phyloP scores from a whole-genome alignment of 768 basidiomycete genomes.

The Daedaleopsis nitida region DNA sequence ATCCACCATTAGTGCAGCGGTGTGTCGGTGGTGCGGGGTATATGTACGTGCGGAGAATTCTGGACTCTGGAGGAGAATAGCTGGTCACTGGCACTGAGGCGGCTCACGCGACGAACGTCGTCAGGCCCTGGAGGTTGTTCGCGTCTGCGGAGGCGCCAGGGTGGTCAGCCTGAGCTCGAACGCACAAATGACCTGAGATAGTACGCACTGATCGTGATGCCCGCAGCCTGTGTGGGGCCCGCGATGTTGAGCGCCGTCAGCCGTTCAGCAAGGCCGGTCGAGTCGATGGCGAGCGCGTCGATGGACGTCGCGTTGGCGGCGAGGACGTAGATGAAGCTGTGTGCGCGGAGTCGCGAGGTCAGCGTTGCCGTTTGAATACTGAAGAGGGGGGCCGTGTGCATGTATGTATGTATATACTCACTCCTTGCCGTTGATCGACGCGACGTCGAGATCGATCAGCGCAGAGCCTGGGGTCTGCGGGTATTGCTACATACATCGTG shows the following conservation, averaged over 20 bases:
- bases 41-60: not conserved
- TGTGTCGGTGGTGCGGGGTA: not conserved
- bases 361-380: not conserved
- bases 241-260: conserved; percentile 37
- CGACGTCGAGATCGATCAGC: conserved; percentile 34
- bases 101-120: conserved; percentile 28
- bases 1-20: too few relatives aligned
- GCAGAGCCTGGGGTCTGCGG: conserved; percentile 19
- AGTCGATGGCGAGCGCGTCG: conserved; percentile 42
- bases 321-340: conserved; percentile 45
- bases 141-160: conserved; percentile 24
- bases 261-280: conserved; percentile 36
- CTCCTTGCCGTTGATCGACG: conserved; percentile 33
- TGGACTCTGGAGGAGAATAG: not conserved
- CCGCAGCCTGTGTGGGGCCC: conserved; percentile 34
- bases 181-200: not conserved
- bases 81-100: not conserved
- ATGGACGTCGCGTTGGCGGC: conserved; percentile 41
- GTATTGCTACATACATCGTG: conserved; percentile 29
- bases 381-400: not conserved
- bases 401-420: conserved; percentile 13
- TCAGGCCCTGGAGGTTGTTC: conserved; percentile 41
- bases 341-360: not conserved
- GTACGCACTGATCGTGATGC: conserved; percentile 38
- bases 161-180: too few relatives aligned